Conservation (phyloP, 805 yeast genomes). For the Wickerhamomyces mucosus region DNA sequence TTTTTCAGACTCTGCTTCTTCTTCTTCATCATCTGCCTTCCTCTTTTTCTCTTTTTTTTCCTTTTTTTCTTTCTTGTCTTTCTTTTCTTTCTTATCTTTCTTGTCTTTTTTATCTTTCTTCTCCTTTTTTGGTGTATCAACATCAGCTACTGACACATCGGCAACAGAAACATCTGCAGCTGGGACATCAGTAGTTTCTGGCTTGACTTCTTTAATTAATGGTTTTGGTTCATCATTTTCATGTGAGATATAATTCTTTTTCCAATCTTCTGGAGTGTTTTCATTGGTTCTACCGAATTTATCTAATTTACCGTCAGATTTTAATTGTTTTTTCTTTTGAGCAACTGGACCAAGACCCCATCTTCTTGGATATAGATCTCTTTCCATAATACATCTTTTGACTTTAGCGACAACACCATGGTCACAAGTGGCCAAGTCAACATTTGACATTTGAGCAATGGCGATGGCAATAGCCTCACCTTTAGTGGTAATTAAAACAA, state of each 20-base stretch:
- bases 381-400: conserved; percentile 98
- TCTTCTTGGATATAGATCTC: conserved; percentile 98
- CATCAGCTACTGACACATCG: conserved; percentile 13
- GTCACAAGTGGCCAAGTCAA: conserved; percentile 91
- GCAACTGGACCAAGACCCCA: conserved; percentile 99
- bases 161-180: conserved; percentile 21
- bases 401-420: conserved; percentile 98
- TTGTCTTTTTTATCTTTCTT: conserved; percentile 50
- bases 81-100: conserved; percentile 53
- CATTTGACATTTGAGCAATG: conserved; percentile 98
- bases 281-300: conserved; percentile 91
- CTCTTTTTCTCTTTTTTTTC: conserved; percentile 51
- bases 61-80: conserved; percentile 45
- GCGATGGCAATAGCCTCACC: conserved; percentile 99
- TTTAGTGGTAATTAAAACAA: conserved; percentile 94
- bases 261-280: conserved; percentile 91
- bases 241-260: conserved; percentile 69
- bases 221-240: conserved; percentile 48
- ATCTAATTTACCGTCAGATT: conserved; percentile 95
- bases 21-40: conserved; percentile 44
- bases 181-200: conserved; percentile 24
- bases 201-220: conserved; percentile 25
- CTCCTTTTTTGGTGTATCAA: conserved; percentile 40
- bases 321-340: conserved; percentile 95
- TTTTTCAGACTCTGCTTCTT: conserved; percentile 43